Base-by-base conservation (phyloP, 345 rosid genomes). In the Citrus reticulata region DNA sequence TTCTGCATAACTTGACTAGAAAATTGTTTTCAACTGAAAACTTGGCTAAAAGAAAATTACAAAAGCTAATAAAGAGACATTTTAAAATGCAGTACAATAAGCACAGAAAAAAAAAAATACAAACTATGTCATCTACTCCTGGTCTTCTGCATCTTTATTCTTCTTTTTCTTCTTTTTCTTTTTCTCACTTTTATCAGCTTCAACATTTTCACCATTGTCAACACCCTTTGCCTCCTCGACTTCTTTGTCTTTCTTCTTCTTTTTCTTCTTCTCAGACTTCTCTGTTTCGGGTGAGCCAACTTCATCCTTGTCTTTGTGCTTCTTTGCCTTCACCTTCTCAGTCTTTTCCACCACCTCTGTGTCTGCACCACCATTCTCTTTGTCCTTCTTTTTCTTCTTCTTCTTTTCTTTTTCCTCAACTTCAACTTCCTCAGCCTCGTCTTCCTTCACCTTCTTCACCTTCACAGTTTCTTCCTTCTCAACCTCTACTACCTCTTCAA, bases 201-300 rank as follows among this genome's bases (percentile, higher is more conserved):
- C 80, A 7, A 78, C 79, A 77, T 76, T 81, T 75, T 80, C 87
- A 1, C 83, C 88, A 64, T 87, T 83, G 34, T 80, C 86, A 73
- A 51, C 70, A 46, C 51, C 74, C 25, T 59, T 76, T 7, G 70
- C 87, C 77, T 85, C 94, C 49, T 83, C 89, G 0, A 81, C 79
- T 34, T 84, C 93, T 77, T 89, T 91, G 70, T 86, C 83, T 82
- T 90, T 92, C 90, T 92, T 89, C 88, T 93, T 90, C 79, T 91
- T 89, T 74, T 91, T 92, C 42, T 87, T 91, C 89, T 92, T 93
- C 81, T 89, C 94, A 0, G 89, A 84, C 16, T 87, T 83, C 34
- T 87, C 89, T 8, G 83, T 22, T 62, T 88, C 90, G 17, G 85
- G 86, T 24, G 90, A 79, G 25, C 60, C 81, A 19, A 74, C 82